Conservation (phyloP, 2,329 filamentous ascomycete species). For the Xylariaceae sp. region DNA sequence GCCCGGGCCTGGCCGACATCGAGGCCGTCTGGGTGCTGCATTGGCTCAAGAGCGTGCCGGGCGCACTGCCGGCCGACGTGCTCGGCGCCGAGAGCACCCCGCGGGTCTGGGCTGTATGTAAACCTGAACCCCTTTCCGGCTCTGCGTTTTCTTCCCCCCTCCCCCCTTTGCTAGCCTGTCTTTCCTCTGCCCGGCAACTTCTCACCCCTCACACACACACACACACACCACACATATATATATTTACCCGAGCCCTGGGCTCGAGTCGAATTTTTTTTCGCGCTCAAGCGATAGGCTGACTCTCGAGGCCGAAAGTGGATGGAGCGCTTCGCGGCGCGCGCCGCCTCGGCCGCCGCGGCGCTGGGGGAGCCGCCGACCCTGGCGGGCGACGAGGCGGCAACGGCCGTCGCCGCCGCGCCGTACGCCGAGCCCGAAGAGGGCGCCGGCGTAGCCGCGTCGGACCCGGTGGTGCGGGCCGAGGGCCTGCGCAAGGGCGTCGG, state of each 20-base stretch:
- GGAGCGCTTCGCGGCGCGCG: constrained; percentile 45
- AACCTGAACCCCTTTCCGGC: no score
- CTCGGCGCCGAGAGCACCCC: constrained; percentile 50
- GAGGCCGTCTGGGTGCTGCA: constrained; percentile 62
- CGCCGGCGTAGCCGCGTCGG: constrained; percentile 34
- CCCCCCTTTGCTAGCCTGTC: no score
- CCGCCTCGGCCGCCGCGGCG: constrained; percentile 33
- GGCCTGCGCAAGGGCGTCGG: constrained; percentile 43
- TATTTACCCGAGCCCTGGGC: no score
- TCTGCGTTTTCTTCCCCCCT: no score
- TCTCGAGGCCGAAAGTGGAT: no score
- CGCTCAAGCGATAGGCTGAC: no score
- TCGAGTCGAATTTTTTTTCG: no score
- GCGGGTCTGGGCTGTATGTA: constrained; percentile 50
- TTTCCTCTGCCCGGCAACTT: no score
- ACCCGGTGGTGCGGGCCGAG: constrained; percentile 38
- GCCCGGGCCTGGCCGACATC: constrained; percentile 56
- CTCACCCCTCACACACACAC: no score
- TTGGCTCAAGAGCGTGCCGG: constrained; percentile 53
- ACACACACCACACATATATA: no score
- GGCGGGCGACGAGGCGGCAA: constrained; percentile 46
- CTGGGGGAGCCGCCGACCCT: constrained; percentile 33
- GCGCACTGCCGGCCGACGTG: constrained; percentile 43
- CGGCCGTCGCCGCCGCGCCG: constrained; percentile 34
- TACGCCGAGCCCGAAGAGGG: constrained; percentile 36